A percentile compares a stretch with the other conserved stretches of the same genome.
These are phyloP conservation scores for Clavaria fumosa DNA, from an alignment of 768 basidiomycete genomes.

Conservation along the genomic window DNA sequence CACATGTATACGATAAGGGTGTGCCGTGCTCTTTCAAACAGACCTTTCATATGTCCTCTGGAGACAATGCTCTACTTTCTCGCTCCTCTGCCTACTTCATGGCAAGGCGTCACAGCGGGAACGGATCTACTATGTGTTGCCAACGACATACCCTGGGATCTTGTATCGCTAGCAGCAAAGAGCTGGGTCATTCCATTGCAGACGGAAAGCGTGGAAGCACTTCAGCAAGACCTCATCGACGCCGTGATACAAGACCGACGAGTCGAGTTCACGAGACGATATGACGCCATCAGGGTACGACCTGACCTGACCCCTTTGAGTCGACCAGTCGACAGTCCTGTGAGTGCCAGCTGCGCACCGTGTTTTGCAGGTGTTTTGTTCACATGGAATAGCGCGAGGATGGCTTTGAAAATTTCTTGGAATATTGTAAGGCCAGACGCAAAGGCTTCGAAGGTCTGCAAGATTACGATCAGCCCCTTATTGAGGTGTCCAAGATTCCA, in stretches of 20 bases:
- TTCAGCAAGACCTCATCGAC: constrained; percentile 37
- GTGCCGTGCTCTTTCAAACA: constrained; percentile 50
- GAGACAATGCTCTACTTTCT: constrained; percentile 50
- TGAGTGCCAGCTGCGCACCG: constrained; percentile 22
- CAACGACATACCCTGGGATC: constrained; percentile 47
- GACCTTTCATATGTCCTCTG: constrained; percentile 39
- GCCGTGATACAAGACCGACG: constrained; percentile 61
- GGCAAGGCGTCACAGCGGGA: constrained; percentile 17
- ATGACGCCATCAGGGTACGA: constrained; percentile 39
- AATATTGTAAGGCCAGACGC: constrained; percentile 46
- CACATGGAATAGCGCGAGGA: constrained; percentile 36
- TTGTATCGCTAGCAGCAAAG: constrained; percentile 34
- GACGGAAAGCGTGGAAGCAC: constrained; percentile 18
- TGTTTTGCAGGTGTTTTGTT: constrained; percentile 7
- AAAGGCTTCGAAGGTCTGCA: constrained; percentile 48
- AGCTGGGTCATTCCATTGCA: constrained; percentile 38
- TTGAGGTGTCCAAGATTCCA: constrained; percentile 47
- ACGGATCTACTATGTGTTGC: constrained; percentile 22
- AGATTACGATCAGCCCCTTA: constrained; percentile 51
- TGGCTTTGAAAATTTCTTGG: constrained; percentile 42
- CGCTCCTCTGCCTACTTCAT: constrained; percentile 36
- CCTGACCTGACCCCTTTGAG: constrained; percentile 60
- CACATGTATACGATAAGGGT: constrained; percentile 49
- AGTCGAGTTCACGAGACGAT: constrained; percentile 64
- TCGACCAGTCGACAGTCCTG: constrained; percentile 47